A percentile compares a stretch with the other conserved stretches of the same genome.
phyloP scores from a whole-genome alignment of 257 asterid genomes.

The Datura wrightii region DNA sequence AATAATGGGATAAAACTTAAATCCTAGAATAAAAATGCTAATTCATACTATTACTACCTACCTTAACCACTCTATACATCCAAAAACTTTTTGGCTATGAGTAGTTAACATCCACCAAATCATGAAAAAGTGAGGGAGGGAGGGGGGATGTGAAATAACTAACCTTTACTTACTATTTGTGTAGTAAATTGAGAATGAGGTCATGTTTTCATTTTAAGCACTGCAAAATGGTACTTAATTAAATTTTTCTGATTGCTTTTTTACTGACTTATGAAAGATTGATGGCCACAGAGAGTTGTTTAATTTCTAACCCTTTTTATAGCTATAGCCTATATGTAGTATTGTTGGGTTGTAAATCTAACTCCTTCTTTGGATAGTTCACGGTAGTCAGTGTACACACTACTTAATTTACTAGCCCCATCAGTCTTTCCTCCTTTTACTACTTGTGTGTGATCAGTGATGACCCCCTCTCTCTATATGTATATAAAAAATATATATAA shows the following conservation, averaged over 20 bases:
- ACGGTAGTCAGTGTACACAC: slow-evolving; percentile 38
- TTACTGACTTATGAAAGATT: slow-evolving; percentile 36
- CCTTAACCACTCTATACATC: background rate
- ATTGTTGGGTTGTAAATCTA: slow-evolving; percentile 36
- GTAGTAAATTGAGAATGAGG: slow-evolving; percentile 33
- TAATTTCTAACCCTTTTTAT: slow-evolving; percentile 5
- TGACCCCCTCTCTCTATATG: no score
- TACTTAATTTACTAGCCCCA: background rate
- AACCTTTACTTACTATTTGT: slow-evolving; percentile 49
- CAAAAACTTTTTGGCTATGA: slow-evolving; percentile 21
- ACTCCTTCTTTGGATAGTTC: slow-evolving; percentile 42
- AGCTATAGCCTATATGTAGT: slow-evolving; percentile 39
- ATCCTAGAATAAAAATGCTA: background rate
- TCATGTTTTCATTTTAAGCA: slow-evolving; percentile 34
- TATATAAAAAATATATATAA: no score
- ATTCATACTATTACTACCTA: no score
- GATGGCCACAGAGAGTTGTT: background rate
- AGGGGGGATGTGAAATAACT: slow-evolving; percentile 36
- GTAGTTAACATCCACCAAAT: slow-evolving; percentile 51
- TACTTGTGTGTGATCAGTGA: slow-evolving; percentile 35
- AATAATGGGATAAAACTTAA: background rate
- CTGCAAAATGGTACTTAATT: slow-evolving; percentile 21
- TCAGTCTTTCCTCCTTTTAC: slow-evolving; percentile 9
- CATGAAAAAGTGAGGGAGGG: slow-evolving; percentile 43
- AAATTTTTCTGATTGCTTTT: slow-evolving; percentile 28